Base-by-base conservation (phyloP, 2,329 filamentous ascomycete genomes). In the Escovopsis weberi region DNA sequence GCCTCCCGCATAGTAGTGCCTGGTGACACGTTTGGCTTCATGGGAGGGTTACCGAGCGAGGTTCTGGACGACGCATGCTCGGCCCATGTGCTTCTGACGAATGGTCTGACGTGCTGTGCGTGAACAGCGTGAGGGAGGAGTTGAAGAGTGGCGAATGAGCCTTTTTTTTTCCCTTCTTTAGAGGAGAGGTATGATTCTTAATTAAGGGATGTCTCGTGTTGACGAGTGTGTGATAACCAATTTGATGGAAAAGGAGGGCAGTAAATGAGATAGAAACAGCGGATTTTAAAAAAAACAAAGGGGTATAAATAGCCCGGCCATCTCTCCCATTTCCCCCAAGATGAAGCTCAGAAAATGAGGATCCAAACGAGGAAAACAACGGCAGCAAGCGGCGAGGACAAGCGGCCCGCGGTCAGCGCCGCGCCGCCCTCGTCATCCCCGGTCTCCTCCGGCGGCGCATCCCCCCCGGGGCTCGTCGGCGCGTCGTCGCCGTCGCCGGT, bases 361-460 rank as follows among this genome's bases (percentile, higher is more conserved):
- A 50, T 33, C 48, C 49, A 52, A 5, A 33, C 37, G 9, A 51
- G 32, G 10, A 43, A 37, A 18, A 52, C 15, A 2, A 51, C 37
- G 3, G 42, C 50, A 10, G 41, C 48, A 12, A 47, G 36, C 4
- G 48, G 35, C 28, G 47, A 49, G 26, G 45, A 50, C 11, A 40
- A 32, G 26, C 30, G 19, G 35, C 33, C 39, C 10, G 30, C 39
- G 8, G 36, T 18, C 23, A 40, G 43, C 5, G 46, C 46, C 2
- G 41, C 41, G 26, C 43, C 48, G 11, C 45, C 40, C 6, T 40
- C 44, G 3, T 33, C 44, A 19, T 19, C 36, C 2, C 37, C 33
- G 11, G 38, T 46, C 35, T 47, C 33, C 6, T 18, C 37, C 19
- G 47, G 32, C 6, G 23, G 26, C 4, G 37, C 42, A 10, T 43